Evolutionary conservation across 139 green algal genomes (phyloP).

Genomic region (Desmodesmus armatus): DNA sequence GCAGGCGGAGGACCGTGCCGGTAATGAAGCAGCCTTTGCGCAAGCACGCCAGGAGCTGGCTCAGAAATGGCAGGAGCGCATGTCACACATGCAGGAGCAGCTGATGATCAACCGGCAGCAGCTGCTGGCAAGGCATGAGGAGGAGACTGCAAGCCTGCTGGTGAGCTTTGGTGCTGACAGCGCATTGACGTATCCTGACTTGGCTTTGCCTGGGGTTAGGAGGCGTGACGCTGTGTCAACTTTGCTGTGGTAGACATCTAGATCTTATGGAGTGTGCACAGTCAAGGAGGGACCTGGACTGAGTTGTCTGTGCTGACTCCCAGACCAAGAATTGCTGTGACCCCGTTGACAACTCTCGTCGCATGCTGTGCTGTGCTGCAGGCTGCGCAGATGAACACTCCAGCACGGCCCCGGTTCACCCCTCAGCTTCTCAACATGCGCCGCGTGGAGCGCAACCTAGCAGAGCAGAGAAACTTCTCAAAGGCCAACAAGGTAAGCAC

Average conservation of each 20-base stretch:
- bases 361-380: slow-evolving; percentile 1
- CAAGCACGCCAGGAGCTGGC: slow-evolving; percentile 8
- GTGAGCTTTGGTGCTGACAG: background rate
- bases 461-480: slow-evolving; percentile 20
- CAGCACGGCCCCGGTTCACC: background rate
- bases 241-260: too few species aligned
- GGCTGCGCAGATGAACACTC: background rate
- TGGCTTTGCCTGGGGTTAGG: too few species aligned
- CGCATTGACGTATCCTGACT: too few species aligned
- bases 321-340: too few species aligned
- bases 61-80: background rate
- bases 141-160: slow-evolving; percentile 11
- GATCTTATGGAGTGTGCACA: too few species aligned
- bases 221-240: too few species aligned
- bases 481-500: slow-evolving; percentile 25
- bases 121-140: background rate
- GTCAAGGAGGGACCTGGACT: too few species aligned
- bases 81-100: background rate
- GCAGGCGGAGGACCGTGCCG: background rate
- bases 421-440: slow-evolving; percentile 42
- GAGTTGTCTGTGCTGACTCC: too few species aligned
- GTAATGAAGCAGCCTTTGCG: background rate
- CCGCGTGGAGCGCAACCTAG: slow-evolving; percentile 22
- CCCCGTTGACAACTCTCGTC: too few species aligned
- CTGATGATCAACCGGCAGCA: slow-evolving; percentile 9